Evolutionary conservation across 495 filamentous ascomycete species (phyloP).

Genomic region (Penicillium coffeae): DNA sequence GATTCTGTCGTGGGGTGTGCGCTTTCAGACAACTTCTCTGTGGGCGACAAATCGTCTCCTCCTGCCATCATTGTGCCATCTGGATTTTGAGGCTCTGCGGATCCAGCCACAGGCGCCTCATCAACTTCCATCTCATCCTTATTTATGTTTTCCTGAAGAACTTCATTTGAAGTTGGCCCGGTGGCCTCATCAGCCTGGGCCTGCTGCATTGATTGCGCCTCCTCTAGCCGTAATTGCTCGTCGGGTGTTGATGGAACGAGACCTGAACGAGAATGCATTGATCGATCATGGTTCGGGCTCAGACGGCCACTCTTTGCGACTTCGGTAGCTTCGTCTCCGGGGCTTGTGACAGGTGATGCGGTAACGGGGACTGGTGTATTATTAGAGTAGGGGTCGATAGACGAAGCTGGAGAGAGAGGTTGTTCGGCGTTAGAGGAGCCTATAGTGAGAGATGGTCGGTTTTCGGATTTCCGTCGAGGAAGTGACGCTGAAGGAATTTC

Average conservation of each 20-base stretch:
- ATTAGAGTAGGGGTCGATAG: slow-evolving; percentile 39
- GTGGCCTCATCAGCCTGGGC: slow-evolving; percentile 13
- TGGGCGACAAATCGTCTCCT: slow-evolving; percentile 15
- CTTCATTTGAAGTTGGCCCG: slow-evolving; percentile 19
- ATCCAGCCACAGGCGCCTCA: slow-evolving; percentile 9
- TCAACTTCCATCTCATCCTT: slow-evolving; percentile 24
- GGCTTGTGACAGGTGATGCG: slow-evolving; percentile 41
- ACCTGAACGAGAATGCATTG: slow-evolving; percentile 16
- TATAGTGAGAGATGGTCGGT: slow-evolving; percentile 29
- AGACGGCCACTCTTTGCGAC: slow-evolving; percentile 18
- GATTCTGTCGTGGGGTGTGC: slow-evolving; percentile 9
- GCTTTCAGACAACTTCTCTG: slow-evolving; percentile 9
- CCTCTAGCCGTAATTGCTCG: slow-evolving; percentile 48
- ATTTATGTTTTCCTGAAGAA: slow-evolving; percentile 21
- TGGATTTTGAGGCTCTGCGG: slow-evolving; percentile 10
- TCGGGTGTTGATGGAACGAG: slow-evolving; percentile 44
- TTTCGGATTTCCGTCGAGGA: slow-evolving; percentile 27
- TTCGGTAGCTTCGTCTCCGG: slow-evolving; percentile 34
- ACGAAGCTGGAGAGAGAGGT: slow-evolving; percentile 44
- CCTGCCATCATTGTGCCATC: slow-evolving; percentile 6
- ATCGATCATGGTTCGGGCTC: slow-evolving; percentile 22
- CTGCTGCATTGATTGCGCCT: slow-evolving; percentile 39
- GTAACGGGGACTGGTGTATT: slow-evolving; percentile 38
- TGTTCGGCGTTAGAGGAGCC: slow-evolving; percentile 33
- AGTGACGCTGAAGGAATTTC: slow-evolving; percentile 12